These are phyloP conservation scores for Cordyceps farinosa DNA, from an alignment of 2,329 filamentous ascomycete species.

Conservation along the genomic window DNA sequence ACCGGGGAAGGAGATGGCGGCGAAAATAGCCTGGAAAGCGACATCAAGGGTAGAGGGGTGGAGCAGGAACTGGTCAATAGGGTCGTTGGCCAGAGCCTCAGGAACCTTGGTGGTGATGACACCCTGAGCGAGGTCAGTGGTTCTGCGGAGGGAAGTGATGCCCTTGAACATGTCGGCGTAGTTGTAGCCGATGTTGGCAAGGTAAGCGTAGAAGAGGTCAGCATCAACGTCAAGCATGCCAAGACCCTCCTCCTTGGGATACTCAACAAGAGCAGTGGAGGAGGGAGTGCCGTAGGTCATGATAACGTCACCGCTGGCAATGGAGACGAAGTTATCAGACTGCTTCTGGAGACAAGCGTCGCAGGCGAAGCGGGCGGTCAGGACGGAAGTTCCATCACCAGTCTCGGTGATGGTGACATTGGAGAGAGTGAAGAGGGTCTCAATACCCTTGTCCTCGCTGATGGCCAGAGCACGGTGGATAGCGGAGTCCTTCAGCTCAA, in stretches of 20 bases:
- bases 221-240: slow-evolving; percentile 17
- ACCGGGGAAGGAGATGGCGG: slow-evolving; percentile 31
- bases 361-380: slow-evolving; percentile 14
- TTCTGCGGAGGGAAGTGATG: slow-evolving; percentile 20
- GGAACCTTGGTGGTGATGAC: slow-evolving; percentile 19
- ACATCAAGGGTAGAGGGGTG: slow-evolving; percentile 35
- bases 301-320: slow-evolving; percentile 18
- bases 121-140: slow-evolving; percentile 13
- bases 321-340: slow-evolving; percentile 17
- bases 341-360: slow-evolving; percentile 13
- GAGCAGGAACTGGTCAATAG: slow-evolving; percentile 24
- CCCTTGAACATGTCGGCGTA: slow-evolving; percentile 24
- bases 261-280: slow-evolving; percentile 15
- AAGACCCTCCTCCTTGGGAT: slow-evolving; percentile 17
- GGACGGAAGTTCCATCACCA: slow-evolving; percentile 2
- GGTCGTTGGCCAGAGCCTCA: slow-evolving; percentile 12
- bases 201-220: slow-evolving; percentile 23
- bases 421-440: slow-evolving; percentile 18
- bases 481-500: slow-evolving; percentile 18
- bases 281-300: slow-evolving; percentile 19
- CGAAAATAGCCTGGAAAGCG: slow-evolving; percentile 34
- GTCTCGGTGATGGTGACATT: slow-evolving; percentile 17
- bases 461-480: slow-evolving; percentile 21
- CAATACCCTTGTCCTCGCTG: slow-evolving; percentile 18
- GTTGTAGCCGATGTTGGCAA: slow-evolving; percentile 23